Percentiles rank a stretch among this genome's conserved stretches.
These are phyloP conservation scores for Pezicula carpinea DNA, from an alignment of 2,329 filamentous ascomycete species.

Conservation along the genomic window DNA sequence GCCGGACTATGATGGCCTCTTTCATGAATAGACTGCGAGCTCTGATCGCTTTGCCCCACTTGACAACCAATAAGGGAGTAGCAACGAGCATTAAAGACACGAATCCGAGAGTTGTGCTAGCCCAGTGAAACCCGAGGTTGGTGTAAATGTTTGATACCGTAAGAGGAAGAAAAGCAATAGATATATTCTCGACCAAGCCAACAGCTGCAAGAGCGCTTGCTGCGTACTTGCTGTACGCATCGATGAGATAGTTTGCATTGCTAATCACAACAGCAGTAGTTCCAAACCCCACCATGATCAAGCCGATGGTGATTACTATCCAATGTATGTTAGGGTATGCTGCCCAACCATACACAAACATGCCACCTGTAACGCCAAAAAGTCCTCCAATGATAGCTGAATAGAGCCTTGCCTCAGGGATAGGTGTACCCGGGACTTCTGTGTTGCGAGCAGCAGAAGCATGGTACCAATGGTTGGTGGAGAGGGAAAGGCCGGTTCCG, in stretches of 20 bases:
- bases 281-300: slow-evolving; percentile 49
- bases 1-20: slow-evolving; percentile 1
- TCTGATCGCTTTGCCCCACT: slow-evolving; percentile 23
- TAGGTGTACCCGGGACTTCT: slow-evolving; percentile 30
- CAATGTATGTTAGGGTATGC: slow-evolving; percentile 69
- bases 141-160: slow-evolving; percentile 42
- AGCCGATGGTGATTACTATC: slow-evolving; percentile 68
- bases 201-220: slow-evolving; percentile 44
- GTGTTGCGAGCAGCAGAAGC: slow-evolving; percentile 33
- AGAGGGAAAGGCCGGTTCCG: slow-evolving; percentile 12
- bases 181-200: slow-evolving; percentile 42
- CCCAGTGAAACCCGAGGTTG: slow-evolving; percentile 43
- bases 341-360: slow-evolving; percentile 87
- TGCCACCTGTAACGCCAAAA: slow-evolving; percentile 61
- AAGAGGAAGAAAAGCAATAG: slow-evolving; percentile 43
- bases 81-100: slow-evolving; percentile 37
- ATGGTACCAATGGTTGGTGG: slow-evolving; percentile 33
- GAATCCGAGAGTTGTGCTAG: slow-evolving; percentile 41
- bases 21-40: slow-evolving; percentile 9
- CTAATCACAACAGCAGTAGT: slow-evolving; percentile 41
- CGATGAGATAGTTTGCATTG: slow-evolving; percentile 43
- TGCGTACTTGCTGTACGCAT: slow-evolving; percentile 44
- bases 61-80: slow-evolving; percentile 38
- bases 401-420: slow-evolving; percentile 42
- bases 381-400: slow-evolving; percentile 38